These are phyloP conservation scores for Pelagomonas calceolata DNA, from an alignment of 108 stramenopile species.

Conservation along the genomic window DNA sequence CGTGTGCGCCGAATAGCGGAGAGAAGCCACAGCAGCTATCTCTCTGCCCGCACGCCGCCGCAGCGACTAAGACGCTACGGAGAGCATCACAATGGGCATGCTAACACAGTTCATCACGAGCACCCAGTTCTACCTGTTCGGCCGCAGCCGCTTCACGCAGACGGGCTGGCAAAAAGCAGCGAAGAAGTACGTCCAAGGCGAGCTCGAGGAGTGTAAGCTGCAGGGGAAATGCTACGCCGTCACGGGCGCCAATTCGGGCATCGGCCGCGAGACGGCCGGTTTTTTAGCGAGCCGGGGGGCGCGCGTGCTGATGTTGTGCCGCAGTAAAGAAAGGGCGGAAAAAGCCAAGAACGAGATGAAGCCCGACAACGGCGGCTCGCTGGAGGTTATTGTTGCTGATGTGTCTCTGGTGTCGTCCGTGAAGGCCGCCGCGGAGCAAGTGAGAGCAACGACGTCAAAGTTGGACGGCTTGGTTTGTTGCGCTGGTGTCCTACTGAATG, in stretches of 20 bases:
- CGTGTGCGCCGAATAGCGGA: no score
- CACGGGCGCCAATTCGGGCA: slow-evolving; percentile 73
- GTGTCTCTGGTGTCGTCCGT: slow-evolving; percentile 54
- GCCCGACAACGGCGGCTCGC: slow-evolving; percentile 36
- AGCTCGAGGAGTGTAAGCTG: slow-evolving; percentile 55
- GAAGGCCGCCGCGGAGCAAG: slow-evolving; percentile 35
- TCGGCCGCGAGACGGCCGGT: slow-evolving; percentile 71
- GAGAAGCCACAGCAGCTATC: no score
- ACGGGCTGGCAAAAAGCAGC: slow-evolving; percentile 59
- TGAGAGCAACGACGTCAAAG: slow-evolving; percentile 46
- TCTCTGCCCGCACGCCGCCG: no score
- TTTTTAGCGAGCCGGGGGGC: slow-evolving; percentile 33
- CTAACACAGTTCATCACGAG: slow-evolving; percentile 5
- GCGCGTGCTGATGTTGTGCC: slow-evolving; percentile 77
- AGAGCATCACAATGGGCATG: slow-evolving; percentile 8
- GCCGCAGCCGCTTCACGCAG: slow-evolving; percentile 16
- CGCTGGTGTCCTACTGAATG: slow-evolving; percentile 74
- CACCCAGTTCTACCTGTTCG: slow-evolving; percentile 25
- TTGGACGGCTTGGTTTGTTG: slow-evolving; percentile 79
- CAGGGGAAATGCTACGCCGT: slow-evolving; percentile 58
- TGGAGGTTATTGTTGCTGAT: slow-evolving; percentile 52
- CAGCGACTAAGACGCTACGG: no score
- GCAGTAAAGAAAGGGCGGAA: slow-evolving; percentile 66
- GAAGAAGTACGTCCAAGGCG: slow-evolving; percentile 41
- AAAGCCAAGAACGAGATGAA: slow-evolving; percentile 57